Evolutionary conservation across 495 filamentous ascomycete species (phyloP).

Genomic region (Coniosporium apollinis): DNA sequence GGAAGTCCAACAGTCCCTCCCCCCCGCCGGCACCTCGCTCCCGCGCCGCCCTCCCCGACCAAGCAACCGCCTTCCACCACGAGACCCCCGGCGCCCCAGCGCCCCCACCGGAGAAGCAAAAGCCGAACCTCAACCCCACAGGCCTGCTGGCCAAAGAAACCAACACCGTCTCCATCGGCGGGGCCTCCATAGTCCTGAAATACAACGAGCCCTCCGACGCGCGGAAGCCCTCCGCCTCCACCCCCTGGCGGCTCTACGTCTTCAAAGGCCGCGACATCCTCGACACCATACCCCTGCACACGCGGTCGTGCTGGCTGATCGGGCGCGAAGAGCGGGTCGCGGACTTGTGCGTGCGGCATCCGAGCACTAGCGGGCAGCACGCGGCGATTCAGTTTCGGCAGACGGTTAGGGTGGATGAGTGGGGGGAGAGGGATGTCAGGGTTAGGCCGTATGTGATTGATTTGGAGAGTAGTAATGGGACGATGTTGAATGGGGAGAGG

Average conservation of each 20-base stretch:
- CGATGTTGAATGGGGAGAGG: constrained; percentile 56
- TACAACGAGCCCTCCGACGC: constrained; percentile 93
- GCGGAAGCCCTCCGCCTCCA: constrained; percentile 62
- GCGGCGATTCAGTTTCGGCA: constrained; percentile 88
- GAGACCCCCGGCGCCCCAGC: constrained; percentile 2
- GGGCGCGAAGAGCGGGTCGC: constrained; percentile 65
- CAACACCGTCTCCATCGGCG: constrained; percentile 60
- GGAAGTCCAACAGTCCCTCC: constrained; percentile 4
- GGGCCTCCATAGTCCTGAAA: constrained; percentile 61
- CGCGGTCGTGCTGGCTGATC: constrained; percentile 76
- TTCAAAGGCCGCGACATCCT: constrained; percentile 75
- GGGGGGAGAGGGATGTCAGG: constrained; percentile 59
- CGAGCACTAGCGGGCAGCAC: constrained; percentile 86
- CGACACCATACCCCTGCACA: constrained; percentile 58
- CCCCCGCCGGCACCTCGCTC: constrained; percentile 10
- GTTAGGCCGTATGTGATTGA: constrained; percentile 90
- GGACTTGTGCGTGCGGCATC: constrained; percentile 74
- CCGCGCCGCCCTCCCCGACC: constrained; percentile 19
- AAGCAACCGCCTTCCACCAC: constrained; percentile 16
- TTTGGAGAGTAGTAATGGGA: constrained; percentile 87
- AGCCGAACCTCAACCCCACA: constrained; percentile 68
- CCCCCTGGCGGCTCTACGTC: constrained; percentile 77
- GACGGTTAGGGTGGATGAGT: constrained; percentile 68
- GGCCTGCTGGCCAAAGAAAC: constrained; percentile 76
- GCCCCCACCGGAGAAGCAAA: constrained; percentile 49